Percentiles rank a stretch among this genome's conserved stretches.
phyloP scores from a whole-genome alignment of 169 alveolate genomes.

The Cryptosporidium viatorum region DNA sequence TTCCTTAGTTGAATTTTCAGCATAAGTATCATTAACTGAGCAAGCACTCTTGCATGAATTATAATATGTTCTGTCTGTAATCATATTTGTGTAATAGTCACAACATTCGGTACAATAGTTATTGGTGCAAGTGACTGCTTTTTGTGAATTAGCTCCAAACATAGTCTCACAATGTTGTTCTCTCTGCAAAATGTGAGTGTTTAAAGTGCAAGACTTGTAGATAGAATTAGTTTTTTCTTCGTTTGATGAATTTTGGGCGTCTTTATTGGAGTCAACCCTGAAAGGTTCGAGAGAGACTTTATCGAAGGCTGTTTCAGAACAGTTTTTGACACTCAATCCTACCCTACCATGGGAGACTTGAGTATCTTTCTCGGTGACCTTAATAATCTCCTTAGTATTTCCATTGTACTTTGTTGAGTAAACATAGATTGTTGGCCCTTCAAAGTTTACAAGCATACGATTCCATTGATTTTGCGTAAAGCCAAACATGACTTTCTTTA shows the following conservation, averaged over 20 bases:
- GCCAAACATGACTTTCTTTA: constrained; percentile 7
- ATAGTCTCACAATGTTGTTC: constrained; percentile 77
- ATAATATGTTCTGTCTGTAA: constrained; percentile 58
- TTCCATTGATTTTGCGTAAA: constrained; percentile 74
- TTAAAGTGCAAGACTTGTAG: constrained; percentile 48
- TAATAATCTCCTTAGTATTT: background rate
- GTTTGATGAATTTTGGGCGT: background rate
- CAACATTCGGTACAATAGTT: constrained; percentile 81
- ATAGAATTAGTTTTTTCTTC: constrained; percentile 7
- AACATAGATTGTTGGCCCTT: constrained; percentile 64
- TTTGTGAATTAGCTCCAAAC: constrained; percentile 27
- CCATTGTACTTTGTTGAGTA: constrained; percentile 30
- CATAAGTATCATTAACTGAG: constrained; percentile 22
- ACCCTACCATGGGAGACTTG: constrained; percentile 74
- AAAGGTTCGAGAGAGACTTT: constrained; percentile 75
- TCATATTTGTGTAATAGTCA: constrained; percentile 78
- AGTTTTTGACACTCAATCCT: constrained; percentile 78
- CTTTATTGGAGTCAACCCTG: constrained; percentile 13
- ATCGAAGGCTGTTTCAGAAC: constrained; percentile 81
- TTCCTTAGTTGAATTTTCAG: constrained; percentile 36
- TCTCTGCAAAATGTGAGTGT: constrained; percentile 63
- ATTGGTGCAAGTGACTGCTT: constrained; percentile 64
- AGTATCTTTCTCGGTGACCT: constrained; percentile 15
- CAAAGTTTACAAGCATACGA: constrained; percentile 76
- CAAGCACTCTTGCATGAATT: constrained; percentile 48